phyloP scores from a whole-genome alignment of 1,284 basidiomycete genomes.

The Pterulicium gracile region DNA sequence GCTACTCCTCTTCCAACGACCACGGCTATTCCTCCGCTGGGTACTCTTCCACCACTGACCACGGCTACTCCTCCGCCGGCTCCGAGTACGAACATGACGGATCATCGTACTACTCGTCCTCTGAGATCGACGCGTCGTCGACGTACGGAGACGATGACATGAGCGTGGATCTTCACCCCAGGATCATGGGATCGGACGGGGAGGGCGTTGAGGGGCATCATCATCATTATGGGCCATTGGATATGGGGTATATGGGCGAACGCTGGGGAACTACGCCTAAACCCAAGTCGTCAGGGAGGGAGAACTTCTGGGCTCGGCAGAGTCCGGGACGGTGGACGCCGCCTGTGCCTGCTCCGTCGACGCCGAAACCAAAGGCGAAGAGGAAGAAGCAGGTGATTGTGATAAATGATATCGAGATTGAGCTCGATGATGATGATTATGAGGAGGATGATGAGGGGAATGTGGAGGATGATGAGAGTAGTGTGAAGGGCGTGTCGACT shows the following conservation, averaged over 20 bases:
- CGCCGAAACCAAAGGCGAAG: constrained; percentile 3
- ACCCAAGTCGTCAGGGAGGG: neutral
- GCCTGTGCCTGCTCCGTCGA: constrained; percentile 3
- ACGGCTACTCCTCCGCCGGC: neutral
- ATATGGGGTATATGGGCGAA: neutral
- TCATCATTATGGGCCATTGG: neutral
- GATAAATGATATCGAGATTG: constrained; percentile 20
- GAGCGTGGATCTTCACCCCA: too few relatives aligned
- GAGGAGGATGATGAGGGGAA: constrained; percentile 9
- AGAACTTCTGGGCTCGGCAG: neutral
- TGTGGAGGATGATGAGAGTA: neutral
- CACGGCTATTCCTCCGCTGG: neutral
- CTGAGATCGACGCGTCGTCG: neutral
- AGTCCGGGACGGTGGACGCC: neutral
- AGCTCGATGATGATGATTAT: constrained; percentile 17
- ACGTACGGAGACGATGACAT: neutral
- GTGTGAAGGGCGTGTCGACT: too few relatives aligned
- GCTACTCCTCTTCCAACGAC: neutral
- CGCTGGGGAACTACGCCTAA: neutral
- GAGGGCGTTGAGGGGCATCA: too few relatives aligned
- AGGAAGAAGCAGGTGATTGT: constrained; percentile 16
- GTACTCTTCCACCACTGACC: neutral
- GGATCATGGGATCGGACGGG: too few relatives aligned
- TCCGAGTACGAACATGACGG: neutral
- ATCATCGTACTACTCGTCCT: neutral